phyloP scores from a whole-genome alignment of 192 early-diverging fungal genomes.

The Entomortierella lignicola region DNA sequence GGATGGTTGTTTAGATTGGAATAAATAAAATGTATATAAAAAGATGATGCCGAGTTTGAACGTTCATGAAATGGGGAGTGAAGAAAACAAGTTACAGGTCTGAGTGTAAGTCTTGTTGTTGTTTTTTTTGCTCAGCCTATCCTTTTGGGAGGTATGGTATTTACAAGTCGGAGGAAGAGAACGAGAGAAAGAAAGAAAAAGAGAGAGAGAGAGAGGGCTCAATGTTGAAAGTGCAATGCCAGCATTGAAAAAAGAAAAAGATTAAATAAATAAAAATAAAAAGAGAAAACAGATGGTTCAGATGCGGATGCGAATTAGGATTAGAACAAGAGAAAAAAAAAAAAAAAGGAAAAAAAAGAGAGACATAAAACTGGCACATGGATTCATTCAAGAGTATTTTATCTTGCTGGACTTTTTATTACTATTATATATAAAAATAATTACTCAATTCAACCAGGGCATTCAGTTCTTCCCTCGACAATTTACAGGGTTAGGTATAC shows the following conservation, averaged over 20 bases:
- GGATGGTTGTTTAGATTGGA: no score
- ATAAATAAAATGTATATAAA: no score
- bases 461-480: no score
- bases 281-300: neutral
- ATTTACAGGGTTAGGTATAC: no score
- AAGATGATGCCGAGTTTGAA: constrained; percentile 12
- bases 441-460: no score
- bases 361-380: neutral
- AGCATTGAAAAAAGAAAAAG: neutral
- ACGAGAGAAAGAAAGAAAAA: neutral
- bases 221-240: neutral
- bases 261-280: neutral
- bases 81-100: no score
- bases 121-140: neutral
- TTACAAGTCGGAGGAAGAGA: no score
- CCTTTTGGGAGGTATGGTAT: no score
- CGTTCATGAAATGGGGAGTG: constrained; percentile 24
- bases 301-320: constrained; percentile 6
- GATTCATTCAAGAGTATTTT: no score
- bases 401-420: no score
- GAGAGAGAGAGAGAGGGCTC: neutral
- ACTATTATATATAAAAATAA: no score
- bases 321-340: constrained; percentile 7
- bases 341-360: constrained; percentile 1
- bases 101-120: neutral